Percentiles rank a stretch among this genome's conserved stretches.
Evolutionary conservation across 306 rosid species (phyloP).

Genomic region (Prunus persica): Prunus_persica_NCBIv2 NC_034014.1:30189001-30189500

Average conservation of each 20-base stretch:
- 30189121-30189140: slow-evolving; percentile 24
- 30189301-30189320: slow-evolving; percentile 53
- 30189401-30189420: neutral
- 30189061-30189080: slow-evolving; percentile 44
- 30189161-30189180: slow-evolving; percentile 48
- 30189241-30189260: slow-evolving; percentile 65
- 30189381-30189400: too few species aligned
- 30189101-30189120: slow-evolving; percentile 45
- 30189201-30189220: slow-evolving; percentile 20
- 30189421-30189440: slow-evolving; percentile 9
- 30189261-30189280: slow-evolving; percentile 63
- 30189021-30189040: neutral
- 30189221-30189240: slow-evolving; percentile 31
- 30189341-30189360: neutral
- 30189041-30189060: neutral
- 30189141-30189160: slow-evolving; percentile 50
- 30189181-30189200: slow-evolving; percentile 14
- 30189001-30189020: slow-evolving; percentile 16
- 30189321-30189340: neutral
- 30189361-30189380: too few species aligned
- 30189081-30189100: slow-evolving; percentile 40
- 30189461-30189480: neutral
- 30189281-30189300: slow-evolving; percentile 80
- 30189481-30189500: neutral
- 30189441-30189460: neutral